Evolutionary conservation across 345 rosid genomes (phyloP).

Genomic region (Corchorus olitorius): DNA sequence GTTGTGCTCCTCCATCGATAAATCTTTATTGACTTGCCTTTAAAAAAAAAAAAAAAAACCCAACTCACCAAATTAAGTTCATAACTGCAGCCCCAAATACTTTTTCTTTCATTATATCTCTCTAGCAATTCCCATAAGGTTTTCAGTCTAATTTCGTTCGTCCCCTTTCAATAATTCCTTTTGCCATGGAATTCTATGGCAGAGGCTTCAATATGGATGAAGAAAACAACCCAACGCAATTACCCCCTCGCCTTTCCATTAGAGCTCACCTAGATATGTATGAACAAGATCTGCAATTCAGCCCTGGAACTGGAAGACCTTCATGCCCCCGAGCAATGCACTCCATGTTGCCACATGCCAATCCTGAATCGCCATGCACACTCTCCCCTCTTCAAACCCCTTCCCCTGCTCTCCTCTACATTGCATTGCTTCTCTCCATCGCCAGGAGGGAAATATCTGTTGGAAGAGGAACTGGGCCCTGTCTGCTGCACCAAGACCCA

Average conservation of each 20-base stretch:
- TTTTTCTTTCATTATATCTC: neutral
- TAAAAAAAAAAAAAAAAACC: too few relatives aligned
- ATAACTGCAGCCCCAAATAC: neutral
- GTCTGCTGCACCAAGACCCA: too few relatives aligned
- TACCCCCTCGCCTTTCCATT: slow-evolving; percentile 24
- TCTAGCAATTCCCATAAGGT: neutral
- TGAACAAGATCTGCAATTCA: slow-evolving; percentile 37
- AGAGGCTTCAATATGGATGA: slow-evolving; percentile 32
- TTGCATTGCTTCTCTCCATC: slow-evolving; percentile 53
- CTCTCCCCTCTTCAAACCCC: slow-evolving; percentile 49
- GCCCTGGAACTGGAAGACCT: slow-evolving; percentile 44
- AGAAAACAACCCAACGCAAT: slow-evolving; percentile 18
- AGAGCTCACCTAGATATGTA: slow-evolving; percentile 27
- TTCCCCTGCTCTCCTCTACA: slow-evolving; percentile 48
- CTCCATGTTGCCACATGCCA: slow-evolving; percentile 28
- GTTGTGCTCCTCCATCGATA: too few relatives aligned
- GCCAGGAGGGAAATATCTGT: slow-evolving; percentile 56
- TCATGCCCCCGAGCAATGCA: slow-evolving; percentile 17
- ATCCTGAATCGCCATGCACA: slow-evolving; percentile 52
- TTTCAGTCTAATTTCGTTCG: neutral
- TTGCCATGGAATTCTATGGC: slow-evolving; percentile 39
- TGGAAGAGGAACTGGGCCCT: too few relatives aligned
- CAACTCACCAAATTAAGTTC: slow-evolving; percentile 18
- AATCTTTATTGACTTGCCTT: too few relatives aligned
- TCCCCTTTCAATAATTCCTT: neutral